Evolutionary conservation across 108 stramenopile genomes (phyloP).

Genomic region (Asterionellopsis glacialis): DNA sequence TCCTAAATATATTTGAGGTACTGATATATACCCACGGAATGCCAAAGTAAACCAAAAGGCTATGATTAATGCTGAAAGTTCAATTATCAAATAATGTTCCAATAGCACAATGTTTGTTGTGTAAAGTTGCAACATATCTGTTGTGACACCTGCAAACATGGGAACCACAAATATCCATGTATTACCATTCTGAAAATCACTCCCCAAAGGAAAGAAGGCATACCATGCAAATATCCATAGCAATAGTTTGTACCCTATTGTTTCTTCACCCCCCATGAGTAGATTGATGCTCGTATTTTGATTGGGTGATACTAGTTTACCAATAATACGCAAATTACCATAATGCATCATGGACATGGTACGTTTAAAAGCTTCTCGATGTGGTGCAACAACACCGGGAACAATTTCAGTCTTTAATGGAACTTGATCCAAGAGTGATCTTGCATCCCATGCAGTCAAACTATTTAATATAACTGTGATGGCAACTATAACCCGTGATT

Average conservation of each 20-base stretch:
- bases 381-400: slow-evolving; percentile 21
- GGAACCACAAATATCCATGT: slow-evolving; percentile 30
- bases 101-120: not conserved
- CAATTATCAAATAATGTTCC: slow-evolving; percentile 8
- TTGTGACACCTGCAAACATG: slow-evolving; percentile 20
- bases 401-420: not conserved
- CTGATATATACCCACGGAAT: slow-evolving; percentile 24
- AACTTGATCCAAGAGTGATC: not conserved
- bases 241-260: too few relatives aligned
- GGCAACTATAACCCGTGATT: too few relatives aligned
- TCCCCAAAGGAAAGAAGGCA: slow-evolving; percentile 14
- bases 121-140: slow-evolving; percentile 5
- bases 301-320: not conserved
- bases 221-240: slow-evolving; percentile 6
- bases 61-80: slow-evolving; percentile 15
- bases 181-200: slow-evolving; percentile 24
- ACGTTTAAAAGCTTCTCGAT: slow-evolving; percentile 25
- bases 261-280: too few relatives aligned
- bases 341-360: slow-evolving; percentile 22
- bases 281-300: too few relatives aligned
- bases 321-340: slow-evolving; percentile 7
- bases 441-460: not conserved
- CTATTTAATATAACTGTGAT: not conserved
- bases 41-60: slow-evolving; percentile 32
- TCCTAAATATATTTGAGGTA: slow-evolving; percentile 17